phyloP scores from a whole-genome alignment of 1,284 basidiomycete genomes.

The Cutaneotrichosporon cutaneum region DNA sequence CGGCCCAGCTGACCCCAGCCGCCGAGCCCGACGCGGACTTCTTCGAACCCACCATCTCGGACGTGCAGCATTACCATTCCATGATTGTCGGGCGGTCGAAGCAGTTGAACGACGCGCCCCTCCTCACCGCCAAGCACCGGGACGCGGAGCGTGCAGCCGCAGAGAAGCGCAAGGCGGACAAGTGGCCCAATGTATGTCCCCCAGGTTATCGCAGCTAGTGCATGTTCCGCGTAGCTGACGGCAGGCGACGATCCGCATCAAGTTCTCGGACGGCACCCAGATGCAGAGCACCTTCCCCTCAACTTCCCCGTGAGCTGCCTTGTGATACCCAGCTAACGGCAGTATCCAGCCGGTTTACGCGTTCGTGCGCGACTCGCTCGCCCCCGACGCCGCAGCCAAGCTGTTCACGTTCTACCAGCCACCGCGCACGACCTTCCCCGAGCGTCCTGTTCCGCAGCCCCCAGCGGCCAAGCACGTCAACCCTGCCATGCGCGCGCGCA shows the following conservation, averaged over 20 bases:
- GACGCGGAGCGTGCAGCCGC: conserved; percentile 39
- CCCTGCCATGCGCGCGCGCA: conserved; percentile 28
- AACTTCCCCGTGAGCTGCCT: conserved; percentile 32
- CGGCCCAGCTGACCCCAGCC: conserved; percentile 11
- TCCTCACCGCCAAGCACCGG: conserved; percentile 43
- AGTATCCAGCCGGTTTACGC: conserved; percentile 52
- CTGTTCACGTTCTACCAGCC: conserved; percentile 52
- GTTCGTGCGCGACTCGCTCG: conserved; percentile 46
- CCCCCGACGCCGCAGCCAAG: conserved; percentile 28
- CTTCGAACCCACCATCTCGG: conserved; percentile 45
- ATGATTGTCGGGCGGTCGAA: conserved; percentile 37
- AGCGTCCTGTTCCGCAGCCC: conserved; percentile 33
- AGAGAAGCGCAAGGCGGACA: conserved; percentile 43
- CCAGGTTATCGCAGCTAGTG: neutral
- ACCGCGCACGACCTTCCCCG: conserved; percentile 46
- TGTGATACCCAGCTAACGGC: conserved; percentile 8
- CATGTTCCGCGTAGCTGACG: neutral
- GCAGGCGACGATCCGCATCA: conserved; percentile 49
- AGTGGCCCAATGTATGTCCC: conserved; percentile 47
- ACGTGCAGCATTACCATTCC: conserved; percentile 45
- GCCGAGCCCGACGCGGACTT: conserved; percentile 33
- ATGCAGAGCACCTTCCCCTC: conserved; percentile 49
- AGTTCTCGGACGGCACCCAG: conserved; percentile 51
- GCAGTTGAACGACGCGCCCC: conserved; percentile 45
- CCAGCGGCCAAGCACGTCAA: conserved; percentile 26